Percentiles rank a stretch among this genome's conserved stretches.
Conservation (phyloP, 1,284 basidiomycete species). For the Leccinum subspadiceum region DNA sequence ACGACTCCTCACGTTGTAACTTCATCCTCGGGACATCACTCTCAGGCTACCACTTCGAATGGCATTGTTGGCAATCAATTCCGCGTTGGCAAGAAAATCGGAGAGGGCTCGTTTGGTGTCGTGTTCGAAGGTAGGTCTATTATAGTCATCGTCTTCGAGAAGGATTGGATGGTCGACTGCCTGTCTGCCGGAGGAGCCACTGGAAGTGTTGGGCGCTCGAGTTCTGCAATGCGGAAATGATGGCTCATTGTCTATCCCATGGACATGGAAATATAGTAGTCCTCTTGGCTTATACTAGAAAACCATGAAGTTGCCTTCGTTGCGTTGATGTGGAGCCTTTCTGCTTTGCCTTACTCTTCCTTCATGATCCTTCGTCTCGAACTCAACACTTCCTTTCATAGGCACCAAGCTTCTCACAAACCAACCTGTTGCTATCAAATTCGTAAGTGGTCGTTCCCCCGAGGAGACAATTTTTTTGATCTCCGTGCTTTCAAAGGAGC, state of each 20-base stretch:
- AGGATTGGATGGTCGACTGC: constrained; percentile 2
- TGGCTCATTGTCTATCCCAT: constrained; percentile 2
- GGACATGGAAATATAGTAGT: constrained; percentile 8
- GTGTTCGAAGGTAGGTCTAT: constrained; percentile 67
- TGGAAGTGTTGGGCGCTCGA: constrained; percentile 18
- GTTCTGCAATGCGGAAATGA: constrained; percentile 4
- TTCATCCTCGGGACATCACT: constrained; percentile 62
- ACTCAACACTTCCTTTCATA: constrained; percentile 34
- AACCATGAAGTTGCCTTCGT: constrained; percentile 6
- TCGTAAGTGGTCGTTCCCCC: constrained; percentile 56
- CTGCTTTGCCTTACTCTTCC: constrained; percentile 3
- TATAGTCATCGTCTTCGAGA: constrained; percentile 1
- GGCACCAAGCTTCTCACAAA: constrained; percentile 87
- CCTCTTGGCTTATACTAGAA: constrained; percentile 7
- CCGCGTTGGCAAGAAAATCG: constrained; percentile 84
- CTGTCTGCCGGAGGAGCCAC: constrained; percentile 3
- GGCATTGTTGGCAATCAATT: constrained; percentile 75
- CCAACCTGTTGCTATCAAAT: constrained; percentile 97
- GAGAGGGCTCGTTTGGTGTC: constrained; percentile 83
- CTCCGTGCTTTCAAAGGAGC: constrained; percentile 64
- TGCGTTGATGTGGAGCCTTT: constrained; percentile 4
- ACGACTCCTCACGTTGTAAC: constrained; percentile 76
- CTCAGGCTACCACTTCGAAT: constrained; percentile 58
- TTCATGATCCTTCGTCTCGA: constrained; percentile 3
- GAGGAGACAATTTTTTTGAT: constrained; percentile 14